Percentiles rank a stretch among this genome's conserved stretches.
These are phyloP conservation scores for Goniomonas avonlea DNA, from an alignment of 78 protist genomes.

Conservation along the genomic window DNA sequence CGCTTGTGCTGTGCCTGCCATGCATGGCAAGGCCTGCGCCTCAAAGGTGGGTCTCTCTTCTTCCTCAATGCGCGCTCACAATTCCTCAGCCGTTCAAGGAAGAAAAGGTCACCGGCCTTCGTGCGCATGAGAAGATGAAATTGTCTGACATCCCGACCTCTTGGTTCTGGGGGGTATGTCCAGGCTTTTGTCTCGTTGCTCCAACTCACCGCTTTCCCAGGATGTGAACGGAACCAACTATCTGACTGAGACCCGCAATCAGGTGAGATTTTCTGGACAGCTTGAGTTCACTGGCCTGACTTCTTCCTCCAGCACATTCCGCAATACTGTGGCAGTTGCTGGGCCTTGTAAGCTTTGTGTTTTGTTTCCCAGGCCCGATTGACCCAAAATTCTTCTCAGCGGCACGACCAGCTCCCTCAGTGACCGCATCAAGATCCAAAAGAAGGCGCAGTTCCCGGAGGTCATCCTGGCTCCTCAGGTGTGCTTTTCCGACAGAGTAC, in stretches of 20 bases:
- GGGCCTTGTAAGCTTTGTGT: conserved; percentile 30
- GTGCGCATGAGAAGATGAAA: conserved; percentile 4
- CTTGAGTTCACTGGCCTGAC: background rate
- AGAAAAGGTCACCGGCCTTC: background rate
- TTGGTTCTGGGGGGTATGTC: conserved; percentile 7
- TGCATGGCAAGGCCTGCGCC: no score
- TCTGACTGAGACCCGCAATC: conserved; percentile 46
- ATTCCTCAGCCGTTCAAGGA: no score
- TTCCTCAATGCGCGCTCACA: no score
- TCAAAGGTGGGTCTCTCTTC: no score
- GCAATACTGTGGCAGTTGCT: conserved; percentile 13
- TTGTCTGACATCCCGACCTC: background rate
- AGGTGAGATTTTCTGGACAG: conserved; percentile 22
- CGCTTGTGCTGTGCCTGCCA: no score
- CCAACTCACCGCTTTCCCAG: no score
- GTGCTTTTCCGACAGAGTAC: background rate
- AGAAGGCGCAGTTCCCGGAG: conserved; percentile 39
- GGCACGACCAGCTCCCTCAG: conserved; percentile 48
- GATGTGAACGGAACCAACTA: conserved; percentile 42
- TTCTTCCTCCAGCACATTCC: background rate
- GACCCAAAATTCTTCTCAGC: background rate
- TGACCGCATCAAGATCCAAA: conserved; percentile 67
- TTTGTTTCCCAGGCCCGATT: background rate
- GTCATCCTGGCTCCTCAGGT: conserved; percentile 34
- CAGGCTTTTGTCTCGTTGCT: no score